A percentile compares a stretch with the other conserved stretches of the same genome.
These are phyloP conservation scores for Cladobotryum mycophilum DNA, from an alignment of 2,329 filamentous ascomycete species.

Conservation along the genomic window DNA sequence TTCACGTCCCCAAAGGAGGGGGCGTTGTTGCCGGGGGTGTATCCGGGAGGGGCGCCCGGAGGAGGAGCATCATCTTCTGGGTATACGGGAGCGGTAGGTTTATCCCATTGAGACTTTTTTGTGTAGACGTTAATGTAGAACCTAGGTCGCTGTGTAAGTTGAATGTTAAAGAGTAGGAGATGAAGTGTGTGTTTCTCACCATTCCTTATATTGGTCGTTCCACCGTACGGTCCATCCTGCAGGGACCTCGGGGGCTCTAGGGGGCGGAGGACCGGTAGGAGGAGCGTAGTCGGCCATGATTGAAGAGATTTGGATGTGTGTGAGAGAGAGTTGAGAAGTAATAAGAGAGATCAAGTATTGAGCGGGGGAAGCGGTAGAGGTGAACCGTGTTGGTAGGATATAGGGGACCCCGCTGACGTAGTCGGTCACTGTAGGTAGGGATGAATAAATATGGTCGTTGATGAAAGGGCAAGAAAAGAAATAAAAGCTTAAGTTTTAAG, in stretches of 20 bases:
- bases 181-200: slow-evolving; percentile 36
- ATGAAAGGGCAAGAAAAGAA: not conserved
- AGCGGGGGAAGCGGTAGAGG: not conserved
- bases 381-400: not conserved
- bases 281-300: slow-evolving; percentile 49
- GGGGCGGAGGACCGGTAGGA: slow-evolving; percentile 50
- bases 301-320: not conserved
- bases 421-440: not conserved
- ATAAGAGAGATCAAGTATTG: not conserved
- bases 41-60: slow-evolving; percentile 61
- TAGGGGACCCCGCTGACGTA: not conserved
- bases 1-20: slow-evolving; percentile 51
- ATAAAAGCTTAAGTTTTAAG: too few species aligned
- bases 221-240: slow-evolving; percentile 76
- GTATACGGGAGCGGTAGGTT: slow-evolving; percentile 63
- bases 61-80: slow-evolving; percentile 40
- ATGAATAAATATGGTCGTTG: not conserved
- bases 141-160: slow-evolving; percentile 39
- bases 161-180: not conserved
- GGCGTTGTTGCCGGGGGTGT: slow-evolving; percentile 40
- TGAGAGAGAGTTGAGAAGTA: not conserved
- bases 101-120: slow-evolving; percentile 87
- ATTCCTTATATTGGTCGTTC: slow-evolving; percentile 85
- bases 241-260: slow-evolving; percentile 55
- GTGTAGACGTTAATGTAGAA: slow-evolving; percentile 89